Percentiles rank a stretch among this genome's conserved stretches.
Conservation (phyloP, 306 rosid species). For the Ormosia emarginata region DNA sequence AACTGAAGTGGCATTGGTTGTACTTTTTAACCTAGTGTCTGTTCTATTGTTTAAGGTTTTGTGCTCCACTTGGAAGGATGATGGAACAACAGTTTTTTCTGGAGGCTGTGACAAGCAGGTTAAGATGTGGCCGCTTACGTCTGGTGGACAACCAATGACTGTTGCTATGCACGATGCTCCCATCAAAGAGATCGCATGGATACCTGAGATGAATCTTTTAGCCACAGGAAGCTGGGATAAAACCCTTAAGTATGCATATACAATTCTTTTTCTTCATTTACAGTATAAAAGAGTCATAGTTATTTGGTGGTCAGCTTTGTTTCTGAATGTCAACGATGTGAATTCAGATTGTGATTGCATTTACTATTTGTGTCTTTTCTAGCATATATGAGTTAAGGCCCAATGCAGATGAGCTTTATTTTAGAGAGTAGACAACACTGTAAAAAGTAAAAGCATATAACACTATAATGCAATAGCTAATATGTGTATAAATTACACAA, state of each 20-base stretch:
- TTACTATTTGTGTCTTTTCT: neutral
- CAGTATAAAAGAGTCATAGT: neutral
- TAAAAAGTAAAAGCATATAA: neutral
- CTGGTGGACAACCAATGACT: conserved; percentile 80
- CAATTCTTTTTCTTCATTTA: neutral
- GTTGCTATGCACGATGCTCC: conserved; percentile 95
- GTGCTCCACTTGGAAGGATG: conserved; percentile 93
- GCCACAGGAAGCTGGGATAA: conserved; percentile 93
- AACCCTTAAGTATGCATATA: conserved; percentile 55
- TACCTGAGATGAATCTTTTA: conserved; percentile 84
- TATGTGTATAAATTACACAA: neutral
- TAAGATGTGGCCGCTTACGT: conserved; percentile 88
- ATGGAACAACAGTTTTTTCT: conserved; percentile 89
- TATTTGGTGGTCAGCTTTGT: neutral
- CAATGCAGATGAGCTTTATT: neutral
- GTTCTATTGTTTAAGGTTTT: conserved; percentile 51
- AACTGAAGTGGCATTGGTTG: neutral
- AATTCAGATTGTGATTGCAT: neutral
- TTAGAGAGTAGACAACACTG: neutral
- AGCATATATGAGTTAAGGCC: neutral
- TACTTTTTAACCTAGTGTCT: neutral
- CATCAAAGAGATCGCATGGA: conserved; percentile 80
- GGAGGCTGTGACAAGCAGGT: conserved; percentile 98
- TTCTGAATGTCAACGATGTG: neutral
- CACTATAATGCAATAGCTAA: neutral